Evolutionary conservation across 768 basidiomycete species (phyloP), one percentile per base, ranked within the genome.

Genomic region (Wakefieldia striispora): DNA sequence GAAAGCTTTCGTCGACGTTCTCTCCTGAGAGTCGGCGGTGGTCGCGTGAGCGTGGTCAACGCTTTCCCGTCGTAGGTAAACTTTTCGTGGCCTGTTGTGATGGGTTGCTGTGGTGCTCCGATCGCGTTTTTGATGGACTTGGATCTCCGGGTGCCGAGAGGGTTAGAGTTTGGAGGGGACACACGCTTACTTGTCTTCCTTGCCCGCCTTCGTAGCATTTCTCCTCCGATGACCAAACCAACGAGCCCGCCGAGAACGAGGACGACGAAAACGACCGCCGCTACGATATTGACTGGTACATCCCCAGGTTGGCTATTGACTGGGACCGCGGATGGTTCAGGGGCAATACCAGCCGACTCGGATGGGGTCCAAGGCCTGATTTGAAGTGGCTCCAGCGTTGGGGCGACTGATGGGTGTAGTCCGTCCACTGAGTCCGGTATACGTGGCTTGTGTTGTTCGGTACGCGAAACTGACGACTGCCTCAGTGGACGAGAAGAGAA

Each of bases 201-300:
- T 35, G 51, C 33, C 35, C 34, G 48, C 46, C 59, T 53, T 50
- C 64, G 67, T 35, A 68, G 19, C 24, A 58, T 41, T 45, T 56
- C 57, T 12, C 68, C 68, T 43, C 54, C 68, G 13, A 62, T 6
- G n/a, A 62, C 38, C 47, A 67, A 31, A 27, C 65, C 58, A 10
- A 67, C 24, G 14, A 67, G 55, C 16, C 61, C 57, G 2, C 64
- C 64, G 27, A 68, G 16, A 41, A 70, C n/a, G 33, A 70, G 55
- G 26, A 66, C 40, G 34, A 54, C 20, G 11, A 70, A 56, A 21
- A 56, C 40, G 24, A 57, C 42, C 3, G 56, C 66, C 6, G 54
- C 64, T 34, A 51, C 43, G 45, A 62, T 45, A 36, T 61, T 61
- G 23, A 58, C 68, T 11, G 58, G 40, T 34, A 55, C 16, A 27